These are phyloP conservation scores for Phytopythium boreale DNA, from an alignment of 352 stramenopile genomes.

Conservation along the genomic window DNA sequence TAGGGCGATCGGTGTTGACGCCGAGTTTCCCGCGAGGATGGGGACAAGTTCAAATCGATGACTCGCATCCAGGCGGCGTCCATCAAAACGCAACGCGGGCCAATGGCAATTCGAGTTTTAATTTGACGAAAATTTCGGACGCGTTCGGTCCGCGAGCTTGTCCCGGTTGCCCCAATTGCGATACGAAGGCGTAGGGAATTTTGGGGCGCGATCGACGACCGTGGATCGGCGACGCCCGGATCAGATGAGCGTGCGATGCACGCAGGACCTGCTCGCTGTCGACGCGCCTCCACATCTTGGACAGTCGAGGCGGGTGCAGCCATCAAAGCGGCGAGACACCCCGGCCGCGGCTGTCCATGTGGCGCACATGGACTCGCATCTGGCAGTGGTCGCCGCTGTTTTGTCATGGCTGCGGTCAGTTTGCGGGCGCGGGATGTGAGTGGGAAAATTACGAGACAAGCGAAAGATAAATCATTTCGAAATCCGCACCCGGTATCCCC, in stretches of 20 bases:
- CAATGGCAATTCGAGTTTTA: not conserved
- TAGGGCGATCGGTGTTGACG: not conserved
- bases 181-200: slow-evolving; percentile 1
- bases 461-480: not conserved
- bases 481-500: not conserved
- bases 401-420: not conserved
- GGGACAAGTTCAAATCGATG: slow-evolving; percentile 5
- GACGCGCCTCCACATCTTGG: not conserved
- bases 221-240: not conserved
- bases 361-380: not conserved
- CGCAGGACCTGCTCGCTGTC: not conserved
- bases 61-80: slow-evolving; percentile 2
- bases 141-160: not conserved
- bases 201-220: not conserved
- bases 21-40: no score
- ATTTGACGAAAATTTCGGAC: not conserved
- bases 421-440: no score
- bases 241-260: not conserved
- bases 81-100: not conserved
- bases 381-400: not conserved
- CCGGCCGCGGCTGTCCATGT: not conserved
- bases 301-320: not conserved
- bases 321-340: not conserved
- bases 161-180: slow-evolving; percentile 2
- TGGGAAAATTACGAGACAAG: not conserved